Conservation (phyloP, 1,284 basidiomycete species). For the Cystobasidium pallidum region DNA sequence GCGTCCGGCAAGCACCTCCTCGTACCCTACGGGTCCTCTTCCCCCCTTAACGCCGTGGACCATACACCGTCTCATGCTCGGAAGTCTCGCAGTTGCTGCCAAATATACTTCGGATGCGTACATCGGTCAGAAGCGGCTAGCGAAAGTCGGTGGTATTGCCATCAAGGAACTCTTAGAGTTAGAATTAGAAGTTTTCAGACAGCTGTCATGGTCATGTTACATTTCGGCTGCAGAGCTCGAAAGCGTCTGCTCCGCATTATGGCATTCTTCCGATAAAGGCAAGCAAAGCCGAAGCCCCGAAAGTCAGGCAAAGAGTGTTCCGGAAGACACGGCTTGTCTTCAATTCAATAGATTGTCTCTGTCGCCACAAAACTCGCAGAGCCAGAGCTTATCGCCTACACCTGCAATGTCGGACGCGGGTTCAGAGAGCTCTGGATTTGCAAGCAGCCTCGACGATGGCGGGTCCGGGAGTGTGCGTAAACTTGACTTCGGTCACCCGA, state of each 20-base stretch:
- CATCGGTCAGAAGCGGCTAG: constrained; percentile 19
- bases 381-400: not conserved
- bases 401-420: constrained; percentile 11
- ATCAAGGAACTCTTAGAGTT: constrained; percentile 20
- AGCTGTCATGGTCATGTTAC: constrained; percentile 19
- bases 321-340: not conserved
- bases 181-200: constrained; percentile 22
- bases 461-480: not conserved
- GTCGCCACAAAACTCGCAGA: not conserved
- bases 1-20: not conserved
- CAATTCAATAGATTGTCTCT: not conserved
- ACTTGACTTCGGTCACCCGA: not conserved
- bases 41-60: constrained; percentile 36
- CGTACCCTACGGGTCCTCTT: not conserved
- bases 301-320: not conserved
- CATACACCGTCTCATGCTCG: constrained; percentile 30
- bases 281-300: not conserved
- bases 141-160: constrained; percentile 38
- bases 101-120: constrained; percentile 36
- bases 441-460: constrained; percentile 10
- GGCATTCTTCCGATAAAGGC: not conserved
- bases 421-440: constrained; percentile 12
- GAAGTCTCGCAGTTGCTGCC: constrained; percentile 25
- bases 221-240: constrained; percentile 20
- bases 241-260: constrained; percentile 14